Conservation (phyloP, 352 stramenopile species). For the Phytophthora constricta region DNA sequence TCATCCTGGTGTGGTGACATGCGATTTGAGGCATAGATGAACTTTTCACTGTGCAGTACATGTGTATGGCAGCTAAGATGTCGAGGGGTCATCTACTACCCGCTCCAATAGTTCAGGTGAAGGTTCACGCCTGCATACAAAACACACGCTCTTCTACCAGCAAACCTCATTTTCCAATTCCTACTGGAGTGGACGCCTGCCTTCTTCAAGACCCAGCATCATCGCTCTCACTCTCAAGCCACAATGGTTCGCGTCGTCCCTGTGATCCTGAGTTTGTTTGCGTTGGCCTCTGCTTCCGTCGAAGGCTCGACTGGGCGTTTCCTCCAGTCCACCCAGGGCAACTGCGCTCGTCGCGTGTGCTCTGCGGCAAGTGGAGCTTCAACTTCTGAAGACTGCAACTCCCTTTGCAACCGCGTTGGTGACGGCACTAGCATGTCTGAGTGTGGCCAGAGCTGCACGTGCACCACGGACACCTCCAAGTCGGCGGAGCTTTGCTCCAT, state of each 20-base stretch:
- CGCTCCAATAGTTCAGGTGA: too few species aligned
- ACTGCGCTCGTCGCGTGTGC: conserved; percentile 30
- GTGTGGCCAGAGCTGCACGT: conserved; percentile 33
- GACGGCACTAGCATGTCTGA: conserved; percentile 32
- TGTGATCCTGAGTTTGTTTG: conserved; percentile 13
- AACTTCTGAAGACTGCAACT: conserved; percentile 36
- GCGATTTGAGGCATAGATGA: too few species aligned
- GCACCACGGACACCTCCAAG: conserved; percentile 24
- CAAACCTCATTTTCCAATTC: conserved; percentile 36
- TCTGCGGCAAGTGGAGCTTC: conserved; percentile 14
- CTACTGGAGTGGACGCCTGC: conserved; percentile 24
- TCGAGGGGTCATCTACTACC: too few species aligned
- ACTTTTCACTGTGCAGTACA: too few species aligned
- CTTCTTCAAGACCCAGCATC: conserved; percentile 7
- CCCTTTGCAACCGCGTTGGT: conserved; percentile 34
- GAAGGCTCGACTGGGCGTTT: conserved; percentile 18
- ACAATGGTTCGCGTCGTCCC: conserved; percentile 27
- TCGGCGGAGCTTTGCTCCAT: conserved; percentile 24
- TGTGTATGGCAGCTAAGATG: conserved; percentile 12
- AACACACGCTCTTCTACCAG: too few species aligned
- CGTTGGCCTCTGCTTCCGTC: conserved; percentile 13
- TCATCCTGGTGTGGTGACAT: too few species aligned
- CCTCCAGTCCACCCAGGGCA: conserved; percentile 32
- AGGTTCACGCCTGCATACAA: too few species aligned
- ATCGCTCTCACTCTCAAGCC: background rate